Evolutionary conservation across 768 basidiomycete species (phyloP), one percentile per base, ranked within the genome.

Genomic region (Rhodosporidiobolus sp.): DNA sequence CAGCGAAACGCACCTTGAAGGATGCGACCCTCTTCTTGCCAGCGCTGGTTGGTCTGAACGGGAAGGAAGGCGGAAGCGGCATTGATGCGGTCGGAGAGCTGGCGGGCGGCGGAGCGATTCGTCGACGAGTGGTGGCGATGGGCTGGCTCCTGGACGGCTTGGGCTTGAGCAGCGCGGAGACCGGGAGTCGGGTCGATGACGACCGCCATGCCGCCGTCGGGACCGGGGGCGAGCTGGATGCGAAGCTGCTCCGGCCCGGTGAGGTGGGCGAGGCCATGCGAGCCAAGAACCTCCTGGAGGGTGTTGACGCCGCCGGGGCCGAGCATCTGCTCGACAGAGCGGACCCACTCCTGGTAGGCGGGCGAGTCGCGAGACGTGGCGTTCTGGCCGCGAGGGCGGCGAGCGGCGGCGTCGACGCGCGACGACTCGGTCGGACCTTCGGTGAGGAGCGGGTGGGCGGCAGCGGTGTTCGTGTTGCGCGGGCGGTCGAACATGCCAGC

Each of bases 301-400:
- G 94, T 83, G 77, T 94, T 92, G 26, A 89, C 85, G 14, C 90
- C 90, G 34, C 90, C 89, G 17, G 87, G 87, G 0, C 91, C 90
- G 65, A 94, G 87, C 65, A 92, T 86, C 69, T 89, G 87, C 71
- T 92, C 89, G 54, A 96, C 87, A 24, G 75, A 68, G 65, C 77
- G 73, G 43, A 75, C 67, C 73, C 80, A 70, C 76, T 81, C 28
- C 82, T 84, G 65, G 84, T 84, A 58, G 82, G 83, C 58, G 82
- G 85, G 62, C 76, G 78, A 24, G 85, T 83, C 56, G 86, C 81
- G 59, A 12, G 67, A 53, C 7, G 63, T 65, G 0, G 67, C 72
- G 54, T 60, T 52, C 30, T 62, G 50, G 86, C 83, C 69, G 46
- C 89, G 85, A 54, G 87, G 87, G 2, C 85, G 80, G 14, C 77